Percentiles rank a stretch among this genome's conserved stretches.
Conservation (phyloP, 163 green algal species). For the Coccomyxa subellipsoidea region DNA sequence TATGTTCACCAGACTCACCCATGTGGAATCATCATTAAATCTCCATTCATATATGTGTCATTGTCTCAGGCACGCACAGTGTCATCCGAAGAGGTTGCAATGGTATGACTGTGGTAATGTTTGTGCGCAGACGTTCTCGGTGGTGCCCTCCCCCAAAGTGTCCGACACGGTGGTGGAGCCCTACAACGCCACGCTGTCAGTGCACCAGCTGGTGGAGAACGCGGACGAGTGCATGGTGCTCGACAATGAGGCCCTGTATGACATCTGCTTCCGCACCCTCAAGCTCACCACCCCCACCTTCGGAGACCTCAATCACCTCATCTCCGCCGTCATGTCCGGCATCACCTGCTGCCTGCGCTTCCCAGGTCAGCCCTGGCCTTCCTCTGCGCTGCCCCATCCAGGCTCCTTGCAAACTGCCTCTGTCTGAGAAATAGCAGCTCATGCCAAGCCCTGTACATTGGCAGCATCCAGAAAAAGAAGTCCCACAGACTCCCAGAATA, state of each 20-base stretch:
- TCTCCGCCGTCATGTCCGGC: slow-evolving; percentile 91
- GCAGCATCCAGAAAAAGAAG: no score
- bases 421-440: no score
- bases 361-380: slow-evolving; percentile 42
- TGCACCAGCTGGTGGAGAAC: slow-evolving; percentile 98
- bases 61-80: no score
- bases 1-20: no score
- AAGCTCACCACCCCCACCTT: slow-evolving; percentile 95
- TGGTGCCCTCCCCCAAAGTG: slow-evolving; percentile 94
- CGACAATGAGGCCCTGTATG: slow-evolving; percentile 82
- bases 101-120: slow-evolving; percentile 41
- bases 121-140: slow-evolving; percentile 78
- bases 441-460: no score
- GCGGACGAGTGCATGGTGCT: slow-evolving; percentile 96
- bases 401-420: no score
- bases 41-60: no score
- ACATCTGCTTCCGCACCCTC: slow-evolving; percentile 99
- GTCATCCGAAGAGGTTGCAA: no score
- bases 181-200: slow-evolving; percentile 92
- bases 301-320: slow-evolving; percentile 91
- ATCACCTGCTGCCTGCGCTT: slow-evolving; percentile 95
- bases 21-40: no score
- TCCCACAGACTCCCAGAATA: no score
- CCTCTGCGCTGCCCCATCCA: no score
- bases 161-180: slow-evolving; percentile 92